A percentile compares a stretch with the other conserved stretches of the same genome.
Evolutionary conservation across 441 rosid genomes (phyloP).

Genomic region (Dalechampia spathulata): DNA sequence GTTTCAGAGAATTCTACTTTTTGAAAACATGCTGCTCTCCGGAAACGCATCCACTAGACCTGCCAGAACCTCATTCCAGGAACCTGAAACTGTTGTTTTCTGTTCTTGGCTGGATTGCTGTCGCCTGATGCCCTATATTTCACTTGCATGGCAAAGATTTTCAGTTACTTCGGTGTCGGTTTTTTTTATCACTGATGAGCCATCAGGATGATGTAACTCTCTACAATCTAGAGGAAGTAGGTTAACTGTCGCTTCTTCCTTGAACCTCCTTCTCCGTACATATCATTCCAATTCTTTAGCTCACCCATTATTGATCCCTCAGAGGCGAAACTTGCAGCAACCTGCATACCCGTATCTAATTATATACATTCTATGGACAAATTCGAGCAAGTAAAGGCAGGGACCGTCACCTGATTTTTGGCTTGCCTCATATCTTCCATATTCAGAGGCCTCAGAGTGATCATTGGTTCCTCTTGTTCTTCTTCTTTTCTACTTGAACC

Average conservation of each 20-base stretch:
- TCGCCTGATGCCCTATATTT: no score
- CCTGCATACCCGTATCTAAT: conserved; percentile 45
- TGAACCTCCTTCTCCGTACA: conserved; percentile 94
- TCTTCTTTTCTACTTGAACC: conserved; percentile 38
- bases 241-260: conserved; percentile 88
- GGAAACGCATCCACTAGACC: no score
- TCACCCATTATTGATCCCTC: conserved; percentile 81
- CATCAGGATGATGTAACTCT: no score
- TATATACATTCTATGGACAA: background rate
- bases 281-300: conserved; percentile 91
- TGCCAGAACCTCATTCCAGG: no score
- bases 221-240: conserved; percentile 68
- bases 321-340: conserved; percentile 85
- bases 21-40: no score
- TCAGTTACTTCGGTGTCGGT: no score
- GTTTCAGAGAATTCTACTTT: no score
- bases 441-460: conserved; percentile 60
- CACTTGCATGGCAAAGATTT: no score
- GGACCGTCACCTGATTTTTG: conserved; percentile 76
- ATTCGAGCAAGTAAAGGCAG: no score
- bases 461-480: conserved; percentile 44
- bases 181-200: no score
- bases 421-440: conserved; percentile 95
- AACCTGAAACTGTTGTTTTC: no score
- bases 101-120: no score